Evolutionary conservation across 192 early-diverging fungal species (phyloP), one percentile per base, ranked within the genome.

Genomic region (Jimgerdemannia flammicorona): DNA sequence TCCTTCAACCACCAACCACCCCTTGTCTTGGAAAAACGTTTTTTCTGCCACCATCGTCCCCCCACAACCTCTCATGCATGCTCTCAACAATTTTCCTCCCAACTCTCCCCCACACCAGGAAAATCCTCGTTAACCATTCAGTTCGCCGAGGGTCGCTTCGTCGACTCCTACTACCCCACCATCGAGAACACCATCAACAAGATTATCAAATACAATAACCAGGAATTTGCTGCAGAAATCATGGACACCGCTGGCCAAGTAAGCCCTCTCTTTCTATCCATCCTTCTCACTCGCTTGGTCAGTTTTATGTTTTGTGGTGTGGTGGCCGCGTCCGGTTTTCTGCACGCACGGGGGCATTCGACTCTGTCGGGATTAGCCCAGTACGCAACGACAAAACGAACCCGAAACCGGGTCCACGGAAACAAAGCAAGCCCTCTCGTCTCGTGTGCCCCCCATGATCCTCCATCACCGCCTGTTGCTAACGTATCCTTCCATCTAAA

Each of bases 241-340:
- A 93, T 95, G 75, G 98, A 99, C 79, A 98, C 98, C 8, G 95
- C 98, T 7, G 98, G 98, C 70, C 96, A 97, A 88, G 90, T 90
- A 91, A 82, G 77, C 19, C 64, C 3, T 76, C 14, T 40, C n/a
- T n/a, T n/a, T 42, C 44, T 19, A 40, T 11, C 11, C 42, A 11
- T 42, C 66, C 43, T 10, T 74, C 44, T 11, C 29, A 39, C 19
- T 20, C 18, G 39, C 29, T 64, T 20, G 18, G 43, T 29, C 29
- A 29, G 29, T 29, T 29, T 29, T 29, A 29, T 29, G 29, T 29
- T n/a, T 29, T 29, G 29, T 29, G 29, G 29, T 29, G 29, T 29
- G 29, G 1, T 29, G 29, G 64, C 64, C 29, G 29, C 29, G 29
- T 29, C 29, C 29, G 29, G 29, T 29, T 29, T 29, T 29, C 29